These are phyloP conservation scores for Phlyctochytrium arcticum DNA, from an alignment of 192 early-diverging fungal genomes.

Conservation along the genomic window DNA sequence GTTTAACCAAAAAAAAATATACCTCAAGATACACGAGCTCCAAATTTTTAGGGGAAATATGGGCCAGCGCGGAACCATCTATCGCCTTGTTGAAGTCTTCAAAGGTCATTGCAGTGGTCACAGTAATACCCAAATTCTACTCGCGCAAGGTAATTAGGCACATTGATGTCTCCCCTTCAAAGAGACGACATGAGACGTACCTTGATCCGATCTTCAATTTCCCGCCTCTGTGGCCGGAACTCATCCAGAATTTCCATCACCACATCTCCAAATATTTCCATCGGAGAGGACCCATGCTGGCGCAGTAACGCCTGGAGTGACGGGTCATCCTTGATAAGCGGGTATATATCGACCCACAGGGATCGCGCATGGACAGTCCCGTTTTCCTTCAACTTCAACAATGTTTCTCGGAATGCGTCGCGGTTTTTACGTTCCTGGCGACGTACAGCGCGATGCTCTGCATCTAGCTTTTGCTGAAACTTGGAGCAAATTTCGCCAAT, in stretches of 20 bases:
- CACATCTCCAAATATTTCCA: slow-evolving; percentile 93
- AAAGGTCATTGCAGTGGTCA: background rate
- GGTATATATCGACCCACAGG: slow-evolving; percentile 84
- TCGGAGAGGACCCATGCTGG: slow-evolving; percentile 75
- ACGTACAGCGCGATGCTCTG: slow-evolving; percentile 30
- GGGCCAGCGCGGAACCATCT: background rate
- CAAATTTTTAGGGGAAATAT: background rate
- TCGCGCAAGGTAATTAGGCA: no score
- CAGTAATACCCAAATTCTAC: background rate
- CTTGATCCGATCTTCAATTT: slow-evolving; percentile 61
- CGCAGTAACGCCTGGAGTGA: slow-evolving; percentile 72
- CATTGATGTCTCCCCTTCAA: no score
- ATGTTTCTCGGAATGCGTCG: slow-evolving; percentile 51
- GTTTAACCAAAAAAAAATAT: no score
- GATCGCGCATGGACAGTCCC: slow-evolving; percentile 64
- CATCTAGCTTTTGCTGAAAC: slow-evolving; percentile 41
- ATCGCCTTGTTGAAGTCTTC: background rate
- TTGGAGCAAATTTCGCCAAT: slow-evolving; percentile 63
- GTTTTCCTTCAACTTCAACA: slow-evolving; percentile 56
- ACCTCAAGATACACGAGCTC: background rate
- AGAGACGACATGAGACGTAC: slow-evolving; percentile 20
- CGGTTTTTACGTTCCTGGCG: slow-evolving; percentile 72
- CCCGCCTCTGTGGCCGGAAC: slow-evolving; percentile 63
- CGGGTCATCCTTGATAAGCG: slow-evolving; percentile 63
- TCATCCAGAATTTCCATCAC: slow-evolving; percentile 76